These are phyloP conservation scores for Kregervanrija delftensis DNA, from an alignment of 805 yeast genomes.

Conservation along the genomic window DNA sequence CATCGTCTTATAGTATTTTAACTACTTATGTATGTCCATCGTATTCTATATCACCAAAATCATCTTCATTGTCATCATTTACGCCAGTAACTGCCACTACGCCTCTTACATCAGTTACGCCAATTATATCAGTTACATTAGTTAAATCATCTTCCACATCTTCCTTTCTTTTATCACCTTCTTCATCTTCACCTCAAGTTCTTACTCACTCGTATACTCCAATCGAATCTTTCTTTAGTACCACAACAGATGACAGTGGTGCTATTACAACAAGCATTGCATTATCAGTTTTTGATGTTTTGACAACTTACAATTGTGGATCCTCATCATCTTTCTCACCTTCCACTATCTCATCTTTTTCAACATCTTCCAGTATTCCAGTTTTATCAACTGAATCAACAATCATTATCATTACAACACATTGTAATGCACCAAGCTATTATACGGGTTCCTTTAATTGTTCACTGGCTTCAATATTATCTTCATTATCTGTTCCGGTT, in stretches of 20 bases:
- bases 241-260: neutral
- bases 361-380: neutral
- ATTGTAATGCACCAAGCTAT: too few species aligned
- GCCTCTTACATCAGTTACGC: neutral
- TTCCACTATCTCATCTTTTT: constrained; percentile 4
- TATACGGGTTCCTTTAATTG: too few species aligned
- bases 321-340: constrained; percentile 2
- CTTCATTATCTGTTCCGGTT: neutral
- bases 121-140: neutral
- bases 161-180: neutral
- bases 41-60: neutral
- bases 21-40: constrained; percentile 1
- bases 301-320: too few species aligned
- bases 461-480: too few species aligned
- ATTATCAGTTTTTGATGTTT: constrained; percentile 1
- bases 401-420: neutral
- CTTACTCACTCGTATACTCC: neutral
- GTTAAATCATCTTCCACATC: neutral
- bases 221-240: neutral
- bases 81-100: neutral
- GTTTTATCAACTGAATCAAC: neutral
- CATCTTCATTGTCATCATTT: constrained; percentile 1
- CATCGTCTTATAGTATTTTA: neutral
- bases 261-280: constrained; percentile 1
- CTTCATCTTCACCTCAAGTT: neutral